Evolutionary conservation across 345 rosid genomes (phyloP).

Genomic region (Lepidium aucheri): DNA sequence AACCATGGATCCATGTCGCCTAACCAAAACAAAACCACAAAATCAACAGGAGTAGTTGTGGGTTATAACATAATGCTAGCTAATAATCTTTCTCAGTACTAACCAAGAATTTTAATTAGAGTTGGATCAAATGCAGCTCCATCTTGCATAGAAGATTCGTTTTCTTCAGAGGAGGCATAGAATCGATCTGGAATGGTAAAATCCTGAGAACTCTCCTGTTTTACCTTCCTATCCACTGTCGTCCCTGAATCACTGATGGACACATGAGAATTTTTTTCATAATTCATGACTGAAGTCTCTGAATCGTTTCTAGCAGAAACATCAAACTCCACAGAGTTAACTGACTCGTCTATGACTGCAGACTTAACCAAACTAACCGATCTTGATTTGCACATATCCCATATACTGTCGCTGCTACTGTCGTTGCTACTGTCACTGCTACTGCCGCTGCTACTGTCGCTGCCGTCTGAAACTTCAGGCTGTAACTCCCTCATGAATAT

Average conservation of each 20-base stretch:
- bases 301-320: slow-evolving; percentile 33
- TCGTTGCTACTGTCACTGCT: too few species aligned
- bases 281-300: slow-evolving; percentile 56
- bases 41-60: neutral
- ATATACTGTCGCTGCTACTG: too few species aligned
- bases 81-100: slow-evolving; percentile 24
- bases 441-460: too few species aligned
- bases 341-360: too few species aligned
- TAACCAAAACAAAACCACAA: slow-evolving; percentile 8
- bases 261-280: slow-evolving; percentile 21
- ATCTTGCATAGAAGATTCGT: slow-evolving; percentile 29
- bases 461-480: too few species aligned
- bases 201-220: slow-evolving; percentile 14
- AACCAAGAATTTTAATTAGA: slow-evolving; percentile 43
- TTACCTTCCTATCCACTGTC: slow-evolving; percentile 23
- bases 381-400: too few species aligned
- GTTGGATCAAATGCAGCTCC: slow-evolving; percentile 34
- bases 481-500: too few species aligned
- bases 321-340: slow-evolving; percentile 26
- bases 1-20: slow-evolving; percentile 64
- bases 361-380: slow-evolving; percentile 17
- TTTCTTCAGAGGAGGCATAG: slow-evolving; percentile 42
- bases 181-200: slow-evolving; percentile 23
- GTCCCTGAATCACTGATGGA: slow-evolving; percentile 5
- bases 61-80: neutral